These are phyloP conservation scores for Aspergillus campestris DNA, from an alignment of 495 filamentous ascomycete genomes.

Conservation along the genomic window DNA sequence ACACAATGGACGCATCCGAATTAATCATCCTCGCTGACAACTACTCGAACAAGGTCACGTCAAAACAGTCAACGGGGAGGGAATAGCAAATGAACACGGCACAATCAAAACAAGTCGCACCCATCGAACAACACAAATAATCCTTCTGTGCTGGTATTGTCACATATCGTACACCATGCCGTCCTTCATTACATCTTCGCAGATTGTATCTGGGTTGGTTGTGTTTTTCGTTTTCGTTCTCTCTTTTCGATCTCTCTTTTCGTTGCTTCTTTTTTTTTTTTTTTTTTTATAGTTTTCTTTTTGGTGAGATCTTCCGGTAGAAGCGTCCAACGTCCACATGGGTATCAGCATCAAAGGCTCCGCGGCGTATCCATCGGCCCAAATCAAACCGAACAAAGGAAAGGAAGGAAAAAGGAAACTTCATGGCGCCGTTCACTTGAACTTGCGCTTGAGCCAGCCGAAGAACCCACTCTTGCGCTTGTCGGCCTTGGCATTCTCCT, in stretches of 20 bases:
- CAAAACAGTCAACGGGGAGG: neutral
- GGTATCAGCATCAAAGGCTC: slow-evolving; percentile 18
- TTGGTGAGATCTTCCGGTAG: neutral
- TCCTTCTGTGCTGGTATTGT: slow-evolving; percentile 1
- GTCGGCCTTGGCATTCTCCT: slow-evolving; percentile 7
- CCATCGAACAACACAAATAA: neutral
- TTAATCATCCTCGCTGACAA: too few species aligned
- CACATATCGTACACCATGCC: slow-evolving; percentile 7
- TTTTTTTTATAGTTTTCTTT: neutral
- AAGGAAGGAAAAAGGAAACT: slow-evolving; percentile 4
- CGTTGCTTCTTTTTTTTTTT: slow-evolving; percentile 1
- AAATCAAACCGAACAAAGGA: neutral
- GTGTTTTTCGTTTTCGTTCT: slow-evolving; percentile 1
- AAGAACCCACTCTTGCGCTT: slow-evolving; percentile 21
- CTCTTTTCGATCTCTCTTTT: neutral
- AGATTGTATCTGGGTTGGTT: too few species aligned
- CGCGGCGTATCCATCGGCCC: slow-evolving; percentile 2
- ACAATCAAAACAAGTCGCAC: neutral
- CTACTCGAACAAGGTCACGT: too few species aligned
- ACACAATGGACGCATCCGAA: too few species aligned
- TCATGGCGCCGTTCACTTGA: slow-evolving; percentile 16
- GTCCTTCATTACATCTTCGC: neutral
- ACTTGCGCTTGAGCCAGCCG: slow-evolving; percentile 23
- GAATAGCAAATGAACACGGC: neutral
- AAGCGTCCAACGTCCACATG: slow-evolving; percentile 5